A percentile compares a stretch with the other conserved stretches of the same genome.
These are phyloP conservation scores for Trametes versicolor DNA, from an alignment of 1,284 basidiomycete genomes.

Conservation along the genomic window DNA sequence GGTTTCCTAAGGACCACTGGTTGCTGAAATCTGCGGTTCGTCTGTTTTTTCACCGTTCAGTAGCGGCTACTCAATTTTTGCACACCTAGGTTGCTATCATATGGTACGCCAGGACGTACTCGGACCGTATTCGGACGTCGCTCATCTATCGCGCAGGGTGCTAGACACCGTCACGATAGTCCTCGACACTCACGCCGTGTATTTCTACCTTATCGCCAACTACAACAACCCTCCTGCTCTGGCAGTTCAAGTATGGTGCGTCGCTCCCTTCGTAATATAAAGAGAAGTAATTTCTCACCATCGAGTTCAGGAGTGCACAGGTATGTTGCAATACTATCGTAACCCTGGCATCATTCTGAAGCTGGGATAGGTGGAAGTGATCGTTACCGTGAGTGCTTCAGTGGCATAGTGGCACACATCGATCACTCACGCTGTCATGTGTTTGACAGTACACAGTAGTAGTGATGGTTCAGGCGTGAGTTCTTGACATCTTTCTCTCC, in stretches of 20 bases:
- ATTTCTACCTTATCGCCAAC: slow-evolving; percentile 29
- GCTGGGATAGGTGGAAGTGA: slow-evolving; percentile 17
- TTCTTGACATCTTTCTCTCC: background rate
- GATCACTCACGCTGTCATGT: background rate
- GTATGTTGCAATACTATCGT: background rate
- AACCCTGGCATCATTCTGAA: background rate
- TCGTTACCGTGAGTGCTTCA: slow-evolving; percentile 20
- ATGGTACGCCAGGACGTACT: slow-evolving; percentile 6
- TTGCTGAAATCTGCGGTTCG: slow-evolving; percentile 24
- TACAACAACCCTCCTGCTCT: slow-evolving; percentile 27
- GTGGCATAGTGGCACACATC: background rate
- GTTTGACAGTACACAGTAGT: slow-evolving; percentile 25
- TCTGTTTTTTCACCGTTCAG: background rate
- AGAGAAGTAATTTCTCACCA: background rate
- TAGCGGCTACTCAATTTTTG: background rate
- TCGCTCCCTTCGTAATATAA: background rate
- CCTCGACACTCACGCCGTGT: slow-evolving; percentile 24
- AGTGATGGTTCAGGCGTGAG: slow-evolving; percentile 29
- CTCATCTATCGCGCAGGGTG: slow-evolving; percentile 5
- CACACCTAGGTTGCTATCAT: slow-evolving; percentile 15
- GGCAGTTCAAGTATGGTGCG: slow-evolving; percentile 25
- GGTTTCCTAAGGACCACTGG: slow-evolving; percentile 26
- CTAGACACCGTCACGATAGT: slow-evolving; percentile 21
- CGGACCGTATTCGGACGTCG: too few species aligned
- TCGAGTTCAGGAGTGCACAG: slow-evolving; percentile 21